Base-by-base conservation (phyloP, 768 basidiomycete species). In the Cytidiella melzeri region DNA sequence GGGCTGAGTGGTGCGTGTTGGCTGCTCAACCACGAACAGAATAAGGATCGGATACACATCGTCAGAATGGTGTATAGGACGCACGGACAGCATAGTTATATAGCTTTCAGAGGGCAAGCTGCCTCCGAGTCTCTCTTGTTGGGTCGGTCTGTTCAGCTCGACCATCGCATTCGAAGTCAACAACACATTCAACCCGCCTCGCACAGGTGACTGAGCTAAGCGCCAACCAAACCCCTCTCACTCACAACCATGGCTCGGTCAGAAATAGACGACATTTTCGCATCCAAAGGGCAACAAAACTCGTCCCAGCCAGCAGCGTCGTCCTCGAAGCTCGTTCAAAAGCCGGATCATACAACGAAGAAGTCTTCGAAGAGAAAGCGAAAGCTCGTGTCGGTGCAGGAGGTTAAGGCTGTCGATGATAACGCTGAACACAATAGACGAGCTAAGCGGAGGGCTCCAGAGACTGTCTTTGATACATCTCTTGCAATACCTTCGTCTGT, bases 201-300 rank as follows among this genome's bases (percentile, higher is more conserved):
- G 19, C 48, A 45, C 36, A 41, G 37, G 55, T 53, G 53, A 52
- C 15, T 52, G 46, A 27, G 19, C 47, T 15, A 34, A n/a, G n/a
- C n/a, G n/a, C n/a, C n/a, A n/a, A n/a, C n/a, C n/a, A 34, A 34
- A 15, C 30, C 15, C 30, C 30, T n/a, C 41, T 55, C 36, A 23
- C 10, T 13, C 7, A 28, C 52, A 52, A 45, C n/a, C 61, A 71
- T 74, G 71, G 56, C 69, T 55, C 73, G 76, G 73, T 84, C 84
- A 45, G 89, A 91, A 76, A 92, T 92, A 64, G 89, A 92, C 74
- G 80, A 79, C 59, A 92, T 92, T 60, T 92, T 92, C 34, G 69
- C 72, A 5, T 38, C 54, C 44, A 52, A 65, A 63, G 26, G 41
- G 50, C 49, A 53, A 55, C 39, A 20, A 1, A 45, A 40, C 12